Evolutionary conservation across 148 eudicot species (phyloP).

Genomic region (Agrostemma githago): DNA sequence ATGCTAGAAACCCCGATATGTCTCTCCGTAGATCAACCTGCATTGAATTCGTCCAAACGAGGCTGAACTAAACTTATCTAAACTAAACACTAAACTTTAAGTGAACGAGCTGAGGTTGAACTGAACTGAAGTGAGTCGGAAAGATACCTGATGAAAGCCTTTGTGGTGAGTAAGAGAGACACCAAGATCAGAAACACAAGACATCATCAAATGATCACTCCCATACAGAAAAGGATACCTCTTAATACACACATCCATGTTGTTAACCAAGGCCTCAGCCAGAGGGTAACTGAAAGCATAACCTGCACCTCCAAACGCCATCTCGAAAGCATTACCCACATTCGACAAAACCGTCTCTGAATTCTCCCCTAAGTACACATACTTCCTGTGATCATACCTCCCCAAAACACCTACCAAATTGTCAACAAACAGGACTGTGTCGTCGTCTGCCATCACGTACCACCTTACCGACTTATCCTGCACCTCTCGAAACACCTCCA

Average conservation of each 20-base stretch:
- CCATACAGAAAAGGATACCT: constrained; percentile 52
- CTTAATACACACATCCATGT: constrained; percentile 55
- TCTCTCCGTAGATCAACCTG: constrained; percentile 52
- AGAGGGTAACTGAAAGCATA: constrained; percentile 72
- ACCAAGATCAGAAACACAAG: constrained; percentile 73
- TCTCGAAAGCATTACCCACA: constrained; percentile 35
- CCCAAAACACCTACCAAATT: constrained; percentile 45
- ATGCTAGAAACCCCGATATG: constrained; percentile 48
- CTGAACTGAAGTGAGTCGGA: no score
- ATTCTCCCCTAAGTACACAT: constrained; percentile 51
- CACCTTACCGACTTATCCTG: constrained; percentile 39
- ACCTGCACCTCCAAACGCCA: constrained; percentile 86
- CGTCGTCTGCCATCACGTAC: constrained; percentile 63
- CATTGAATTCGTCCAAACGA: not conserved
- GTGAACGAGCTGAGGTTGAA: not conserved
- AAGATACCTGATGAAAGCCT: constrained; percentile 77
- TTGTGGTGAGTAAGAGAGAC: constrained; percentile 60
- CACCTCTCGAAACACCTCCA: constrained; percentile 37
- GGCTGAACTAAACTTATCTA: not conserved
- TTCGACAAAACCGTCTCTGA: constrained; percentile 44
- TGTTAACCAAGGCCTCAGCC: constrained; percentile 47
- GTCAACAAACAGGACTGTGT: constrained; percentile 41
- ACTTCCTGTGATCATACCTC: constrained; percentile 52
- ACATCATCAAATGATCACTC: constrained; percentile 55
- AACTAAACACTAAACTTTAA: no score